Base-by-base conservation (phyloP, 2,329 filamentous ascomycete species). In the Trichophyton mentagrophytes region DNA sequence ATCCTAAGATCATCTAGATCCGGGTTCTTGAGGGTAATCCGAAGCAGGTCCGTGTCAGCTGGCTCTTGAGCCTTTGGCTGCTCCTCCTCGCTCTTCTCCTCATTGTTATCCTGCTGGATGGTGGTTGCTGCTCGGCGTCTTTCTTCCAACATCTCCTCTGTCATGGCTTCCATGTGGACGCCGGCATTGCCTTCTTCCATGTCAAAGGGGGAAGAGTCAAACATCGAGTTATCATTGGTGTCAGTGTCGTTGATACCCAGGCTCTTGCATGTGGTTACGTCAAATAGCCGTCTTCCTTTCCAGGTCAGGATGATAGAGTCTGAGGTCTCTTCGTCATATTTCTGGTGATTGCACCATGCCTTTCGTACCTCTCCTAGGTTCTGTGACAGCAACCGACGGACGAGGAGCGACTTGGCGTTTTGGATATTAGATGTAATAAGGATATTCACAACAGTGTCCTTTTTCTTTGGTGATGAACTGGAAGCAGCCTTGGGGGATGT, bases 101-200 rank as follows among this genome's bases (percentile, higher is more conserved):
- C 46, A 20, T 46, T 3, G 9, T 64, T 66, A 15, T 67, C 65
- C 60, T 55, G 59, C 36, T 51, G 27, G n/a, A 61, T 59, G 62
- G 61, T 60, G 62, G 3, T 68, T 63, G 22, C 65, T 60, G 51
- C 60, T 60, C 61, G 68, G 55, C 36, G 62, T 59, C 33, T 66
- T 61, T 44, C 66, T 61, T 72, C 72, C 51, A 83, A 86, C 1
- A 82, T 72, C 9, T 87, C 83, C 6, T 83, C 77, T 0, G 88
- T 92, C 81, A 88, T 89, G 5, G 87, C 88, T 71, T 91, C 85
- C 64, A 95, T 79, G 65, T 87, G 81, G n/a, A 95, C 80, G 59
- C 81, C 80, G 6, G 78, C 73, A 11, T 79, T 77, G 25, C 80
- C 78, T 27, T 81, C 79, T 17, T 55, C 30, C 2, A 77, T 72